phyloP scores from a whole-genome alignment of 768 basidiomycete species.

The Suillus plorans region DNA sequence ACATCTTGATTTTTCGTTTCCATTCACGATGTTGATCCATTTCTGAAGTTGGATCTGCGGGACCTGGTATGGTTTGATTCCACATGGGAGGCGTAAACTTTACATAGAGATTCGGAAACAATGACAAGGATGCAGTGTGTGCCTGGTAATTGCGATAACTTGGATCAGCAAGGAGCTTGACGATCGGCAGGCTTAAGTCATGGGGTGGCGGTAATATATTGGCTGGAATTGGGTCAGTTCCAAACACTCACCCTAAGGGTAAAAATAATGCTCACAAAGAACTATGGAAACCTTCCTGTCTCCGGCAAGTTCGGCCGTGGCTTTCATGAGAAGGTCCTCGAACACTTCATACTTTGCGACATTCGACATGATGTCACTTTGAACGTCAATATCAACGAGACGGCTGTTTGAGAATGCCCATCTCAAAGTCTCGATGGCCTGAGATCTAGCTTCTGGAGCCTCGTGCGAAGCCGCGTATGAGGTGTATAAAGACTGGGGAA shows the following conservation, averaged over 20 bases:
- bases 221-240: slow-evolving; percentile 41
- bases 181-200: slow-evolving; percentile 67
- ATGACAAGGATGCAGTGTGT: slow-evolving; percentile 68
- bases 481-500: slow-evolving; percentile 56
- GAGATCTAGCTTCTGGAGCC: slow-evolving; percentile 39
- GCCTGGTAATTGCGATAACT: slow-evolving; percentile 72
- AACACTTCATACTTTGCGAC: slow-evolving; percentile 60
- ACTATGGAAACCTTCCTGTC: slow-evolving; percentile 52
- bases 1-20: slow-evolving; percentile 78
- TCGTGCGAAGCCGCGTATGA: slow-evolving; percentile 50
- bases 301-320: slow-evolving; percentile 41
- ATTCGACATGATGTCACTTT: slow-evolving; percentile 49
- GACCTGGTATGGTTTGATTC: slow-evolving; percentile 44
- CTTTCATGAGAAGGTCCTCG: slow-evolving; percentile 70
- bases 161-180: slow-evolving; percentile 78
- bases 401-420: slow-evolving; percentile 66
- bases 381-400: slow-evolving; percentile 71
- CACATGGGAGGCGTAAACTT: slow-evolving; percentile 79
- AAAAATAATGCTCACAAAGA: slow-evolving; percentile 50
- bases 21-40: slow-evolving; percentile 62
- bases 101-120: slow-evolving; percentile 68
- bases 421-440: slow-evolving; percentile 52
- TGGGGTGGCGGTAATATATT: slow-evolving; percentile 81
- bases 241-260: background rate
- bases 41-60: slow-evolving; percentile 43